phyloP scores from a whole-genome alignment of 2,329 filamentous ascomycete genomes.

The Stagonosporopsis tanaceti region DNA sequence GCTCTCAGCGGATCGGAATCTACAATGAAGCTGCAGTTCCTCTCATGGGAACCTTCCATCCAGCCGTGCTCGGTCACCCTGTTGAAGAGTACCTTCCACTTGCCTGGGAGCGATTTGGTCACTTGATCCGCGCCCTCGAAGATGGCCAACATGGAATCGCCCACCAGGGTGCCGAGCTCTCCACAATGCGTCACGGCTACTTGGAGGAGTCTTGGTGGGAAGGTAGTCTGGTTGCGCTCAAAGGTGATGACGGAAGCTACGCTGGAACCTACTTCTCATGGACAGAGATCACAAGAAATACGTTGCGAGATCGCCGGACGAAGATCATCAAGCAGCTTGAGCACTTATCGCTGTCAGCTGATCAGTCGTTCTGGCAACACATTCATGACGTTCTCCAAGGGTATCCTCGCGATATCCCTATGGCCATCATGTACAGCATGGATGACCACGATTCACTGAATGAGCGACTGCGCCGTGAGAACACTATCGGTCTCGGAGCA shows the following conservation, averaged over 20 bases:
- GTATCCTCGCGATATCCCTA: constrained; percentile 10
- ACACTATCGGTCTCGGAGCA: constrained; percentile 6
- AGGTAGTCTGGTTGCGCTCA: constrained; percentile 7
- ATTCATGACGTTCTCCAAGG: constrained; percentile 6
- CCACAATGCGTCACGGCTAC: constrained; percentile 5
- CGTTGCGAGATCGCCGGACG: constrained; percentile 8
- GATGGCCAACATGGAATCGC: background rate
- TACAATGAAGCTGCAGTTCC: constrained; percentile 13
- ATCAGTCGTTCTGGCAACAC: constrained; percentile 4
- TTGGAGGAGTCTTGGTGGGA: constrained; percentile 16
- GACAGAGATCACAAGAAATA: constrained; percentile 4
- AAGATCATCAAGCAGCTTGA: constrained; percentile 6
- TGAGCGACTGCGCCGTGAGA: background rate
- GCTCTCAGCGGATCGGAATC: constrained; percentile 8
- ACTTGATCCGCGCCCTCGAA: constrained; percentile 1
- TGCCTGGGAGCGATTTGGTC: constrained; percentile 4
- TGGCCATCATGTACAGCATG: constrained; percentile 14
- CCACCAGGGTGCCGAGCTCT: background rate
- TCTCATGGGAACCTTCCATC: constrained; percentile 7
- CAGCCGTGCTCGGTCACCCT: background rate
- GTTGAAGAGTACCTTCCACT: constrained; percentile 4
- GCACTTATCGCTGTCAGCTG: background rate
- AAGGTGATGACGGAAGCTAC: constrained; percentile 6
- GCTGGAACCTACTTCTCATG: constrained; percentile 14
- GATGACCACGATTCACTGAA: background rate